Percentiles rank a stretch among this genome's conserved stretches.
These are phyloP conservation scores for Metschnikowia shivogae DNA, from an alignment of 805 yeast genomes.

Conservation along the genomic window DNA sequence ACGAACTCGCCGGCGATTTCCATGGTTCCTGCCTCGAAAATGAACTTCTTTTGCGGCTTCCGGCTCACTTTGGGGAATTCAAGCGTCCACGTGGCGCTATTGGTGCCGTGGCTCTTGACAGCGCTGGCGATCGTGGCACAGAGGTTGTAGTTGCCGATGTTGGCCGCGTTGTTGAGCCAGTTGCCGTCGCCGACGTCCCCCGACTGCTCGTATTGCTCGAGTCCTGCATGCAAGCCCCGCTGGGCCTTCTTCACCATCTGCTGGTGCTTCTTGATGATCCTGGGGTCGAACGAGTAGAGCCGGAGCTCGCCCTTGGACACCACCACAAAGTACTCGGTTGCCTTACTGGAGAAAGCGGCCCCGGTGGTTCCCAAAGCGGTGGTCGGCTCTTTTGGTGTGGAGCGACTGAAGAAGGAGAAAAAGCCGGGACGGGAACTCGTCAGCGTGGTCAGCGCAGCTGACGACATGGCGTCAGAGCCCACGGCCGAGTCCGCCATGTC, in stretches of 20 bases:
- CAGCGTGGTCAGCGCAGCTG: constrained; percentile 11
- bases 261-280: constrained; percentile 38
- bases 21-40: constrained; percentile 62
- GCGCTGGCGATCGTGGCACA: constrained; percentile 49
- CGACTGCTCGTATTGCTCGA: constrained; percentile 23
- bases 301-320: constrained; percentile 64
- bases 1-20: constrained; percentile 69
- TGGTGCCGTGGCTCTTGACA: constrained; percentile 24
- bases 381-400: constrained; percentile 3
- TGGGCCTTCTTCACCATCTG: constrained; percentile 23
- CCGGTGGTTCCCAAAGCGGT: constrained; percentile 10
- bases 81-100: constrained; percentile 46
- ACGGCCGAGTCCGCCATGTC: constrained; percentile 29
- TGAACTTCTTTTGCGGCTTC: constrained; percentile 37
- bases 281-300: constrained; percentile 51
- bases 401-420: constrained; percentile 18
- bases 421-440: constrained; percentile 11
- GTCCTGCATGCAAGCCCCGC: constrained; percentile 17
- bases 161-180: constrained; percentile 62
- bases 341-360: constrained; percentile 25
- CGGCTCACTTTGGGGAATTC: constrained; percentile 47
- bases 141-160: constrained; percentile 49
- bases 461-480: constrained; percentile 7
- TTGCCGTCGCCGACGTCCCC: constrained; percentile 55
- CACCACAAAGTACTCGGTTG: constrained; percentile 54